Evolutionary conservation across 352 stramenopile genomes (phyloP).

Genomic region (Albugo laibachii): DNA sequence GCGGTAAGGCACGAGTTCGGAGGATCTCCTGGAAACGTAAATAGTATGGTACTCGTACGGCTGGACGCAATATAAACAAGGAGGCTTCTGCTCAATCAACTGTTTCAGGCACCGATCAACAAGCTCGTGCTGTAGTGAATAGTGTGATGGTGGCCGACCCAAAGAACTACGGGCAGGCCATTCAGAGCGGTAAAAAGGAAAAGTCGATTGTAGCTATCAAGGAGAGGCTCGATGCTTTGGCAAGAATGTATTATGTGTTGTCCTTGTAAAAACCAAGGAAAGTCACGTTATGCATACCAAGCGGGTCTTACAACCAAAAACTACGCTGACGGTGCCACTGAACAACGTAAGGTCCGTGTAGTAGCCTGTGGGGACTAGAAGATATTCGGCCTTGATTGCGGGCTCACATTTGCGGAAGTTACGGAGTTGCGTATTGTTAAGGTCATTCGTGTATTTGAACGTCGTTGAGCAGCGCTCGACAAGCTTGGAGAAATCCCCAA

Average conservation of each 20-base stretch:
- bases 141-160: neutral
- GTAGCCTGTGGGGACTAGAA: slow-evolving; percentile 2
- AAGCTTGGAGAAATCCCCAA: slow-evolving; percentile 2
- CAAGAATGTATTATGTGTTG: neutral
- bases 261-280: neutral
- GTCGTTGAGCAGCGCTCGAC: neutral
- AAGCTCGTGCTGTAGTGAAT: too few species aligned
- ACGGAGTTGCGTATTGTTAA: too few species aligned
- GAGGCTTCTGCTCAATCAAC: too few species aligned
- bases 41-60: too few species aligned
- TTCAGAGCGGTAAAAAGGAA: neutral
- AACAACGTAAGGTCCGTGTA: slow-evolving; percentile 2
- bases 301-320: slow-evolving; percentile 5
- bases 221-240: neutral
- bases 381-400: too few species aligned
- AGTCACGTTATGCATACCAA: neutral
- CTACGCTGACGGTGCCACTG: neutral
- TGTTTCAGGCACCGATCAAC: too few species aligned
- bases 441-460: neutral
- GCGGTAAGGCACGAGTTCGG: too few species aligned
- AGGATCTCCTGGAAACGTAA: too few species aligned
- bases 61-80: too few species aligned
- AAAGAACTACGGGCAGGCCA: neutral
- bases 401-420: too few species aligned
- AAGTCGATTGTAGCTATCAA: neutral